Percentiles rank a stretch among this genome's conserved stretches.
phyloP scores from a whole-genome alignment of 1,284 basidiomycete genomes.

The Cystodermella granulosa region DNA sequence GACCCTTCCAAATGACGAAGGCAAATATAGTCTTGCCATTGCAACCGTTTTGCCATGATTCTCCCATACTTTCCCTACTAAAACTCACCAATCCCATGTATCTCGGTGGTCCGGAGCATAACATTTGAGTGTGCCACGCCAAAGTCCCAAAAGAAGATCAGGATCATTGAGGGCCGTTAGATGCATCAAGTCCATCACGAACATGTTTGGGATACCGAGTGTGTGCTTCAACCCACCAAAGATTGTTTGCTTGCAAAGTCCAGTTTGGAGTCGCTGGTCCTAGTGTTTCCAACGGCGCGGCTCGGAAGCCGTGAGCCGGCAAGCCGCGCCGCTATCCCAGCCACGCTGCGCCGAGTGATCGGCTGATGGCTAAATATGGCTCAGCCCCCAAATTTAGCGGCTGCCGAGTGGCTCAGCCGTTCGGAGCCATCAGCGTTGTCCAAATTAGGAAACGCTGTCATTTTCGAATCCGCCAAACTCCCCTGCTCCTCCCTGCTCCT shows the following conservation, averaged over 20 bases:
- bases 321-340: too few relatives aligned
- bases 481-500: too few relatives aligned
- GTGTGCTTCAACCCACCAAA: conserved; percentile 14
- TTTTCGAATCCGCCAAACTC: too few relatives aligned
- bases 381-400: too few relatives aligned
- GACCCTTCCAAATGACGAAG: conserved; percentile 27
- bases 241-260: conserved; percentile 18
- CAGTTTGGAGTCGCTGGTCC: conserved; percentile 13
- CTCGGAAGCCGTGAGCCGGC: too few relatives aligned
- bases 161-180: conserved; percentile 24
- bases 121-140: conserved; percentile 21
- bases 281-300: too few relatives aligned
- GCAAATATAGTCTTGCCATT: conserved; percentile 17
- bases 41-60: conserved; percentile 25
- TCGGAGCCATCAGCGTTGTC: too few relatives aligned
- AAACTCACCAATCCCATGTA: conserved; percentile 28
- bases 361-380: too few relatives aligned
- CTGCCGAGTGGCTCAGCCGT: too few relatives aligned
- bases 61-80: conserved; percentile 16
- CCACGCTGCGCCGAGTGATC: too few relatives aligned
- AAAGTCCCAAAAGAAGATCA: conserved; percentile 29
- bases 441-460: too few relatives aligned
- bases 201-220: conserved; percentile 16
- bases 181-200: conserved; percentile 37
- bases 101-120: conserved; percentile 9